Evolutionary conservation across 2,329 filamentous ascomycete genomes (phyloP), one percentile per base, ranked within the genome.

Genomic region (Colletotrichum horii): DNA sequence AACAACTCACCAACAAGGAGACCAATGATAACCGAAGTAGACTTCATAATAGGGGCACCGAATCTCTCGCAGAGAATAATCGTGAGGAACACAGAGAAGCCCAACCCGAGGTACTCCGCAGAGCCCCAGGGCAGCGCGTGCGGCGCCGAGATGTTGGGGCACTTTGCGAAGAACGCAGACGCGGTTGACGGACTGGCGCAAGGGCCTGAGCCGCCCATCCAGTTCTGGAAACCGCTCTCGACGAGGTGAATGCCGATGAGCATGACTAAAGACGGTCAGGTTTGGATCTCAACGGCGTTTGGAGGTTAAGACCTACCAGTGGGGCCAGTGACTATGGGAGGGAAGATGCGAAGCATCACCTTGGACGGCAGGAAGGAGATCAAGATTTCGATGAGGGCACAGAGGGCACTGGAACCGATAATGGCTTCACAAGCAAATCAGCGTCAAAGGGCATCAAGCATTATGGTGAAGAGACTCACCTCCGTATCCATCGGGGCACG

Each of bases 31-130:
- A 96, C 94, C 34, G 93, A 92, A 9, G 92, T 94, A 4, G 92
- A 94, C 82, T 96, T 96, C 94, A 97, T 96, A 78, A 97, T 94
- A 0, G 95, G 95, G 0, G 94, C 90, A 2, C 95, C 95, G 79
- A 96, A 96, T 14, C 94, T 91, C 83, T 97, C 95, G 82, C 94
- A 95, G 15, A 96, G 82, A 76, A 97, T 93, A 81, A 97, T 96
- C 32, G 93, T 94, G 60, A 94, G 79, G 81, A 96, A 96, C 43
- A 96, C 95, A 60, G 92, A 92, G 85, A 97, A 96, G 1, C 95
- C 95, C 3, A 97, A 89, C 15, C 89, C 95, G 7, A 97, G 91
- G 78, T 94, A 95, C 83, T 97, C 93, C 2, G 94, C 91, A 48
- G 92, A 93, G 5, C 94, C 95, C 95, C 95, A 97, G 0, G 91